A percentile compares a stretch with the other conserved stretches of the same genome.
These are phyloP conservation scores for Exophiala bonariae DNA, from an alignment of 2,329 filamentous ascomycete species.

Conservation along the genomic window DNA sequence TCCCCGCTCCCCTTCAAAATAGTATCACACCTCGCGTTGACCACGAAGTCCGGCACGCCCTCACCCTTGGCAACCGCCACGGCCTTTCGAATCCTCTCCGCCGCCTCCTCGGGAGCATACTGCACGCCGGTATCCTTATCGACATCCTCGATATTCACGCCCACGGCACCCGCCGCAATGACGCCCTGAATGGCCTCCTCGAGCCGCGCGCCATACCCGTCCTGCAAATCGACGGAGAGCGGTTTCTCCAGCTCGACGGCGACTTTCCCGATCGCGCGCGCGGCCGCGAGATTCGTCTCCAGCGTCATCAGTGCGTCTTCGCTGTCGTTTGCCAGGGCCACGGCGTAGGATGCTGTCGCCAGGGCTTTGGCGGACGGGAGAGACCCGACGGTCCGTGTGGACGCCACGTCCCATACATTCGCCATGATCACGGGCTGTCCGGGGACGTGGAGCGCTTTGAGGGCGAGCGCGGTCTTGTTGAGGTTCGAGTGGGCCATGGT, in stretches of 20 bases:
- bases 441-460: conserved; percentile 52
- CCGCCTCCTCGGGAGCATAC: conserved; percentile 38
- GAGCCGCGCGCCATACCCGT: conserved; percentile 57
- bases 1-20: conserved; percentile 37
- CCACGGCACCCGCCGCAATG: conserved; percentile 55
- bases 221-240: conserved; percentile 60
- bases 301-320: conserved; percentile 52
- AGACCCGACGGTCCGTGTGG: conserved; percentile 46
- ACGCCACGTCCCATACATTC: conserved; percentile 57
- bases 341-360: conserved; percentile 53
- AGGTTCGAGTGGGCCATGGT: too few species aligned
- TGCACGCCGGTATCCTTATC: conserved; percentile 34
- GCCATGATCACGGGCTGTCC: conserved; percentile 54
- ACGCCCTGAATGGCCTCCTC: conserved; percentile 46
- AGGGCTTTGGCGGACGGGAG: conserved; percentile 41
- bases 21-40: conserved; percentile 62
- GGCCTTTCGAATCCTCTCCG: conserved; percentile 51
- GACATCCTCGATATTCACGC: conserved; percentile 61
- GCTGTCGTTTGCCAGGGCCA: conserved; percentile 48
- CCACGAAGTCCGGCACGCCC: conserved; percentile 57
- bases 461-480: conserved; percentile 27
- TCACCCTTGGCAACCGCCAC: conserved; percentile 45
- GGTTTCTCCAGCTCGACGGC: conserved; percentile 45
- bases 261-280: conserved; percentile 42
- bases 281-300: conserved; percentile 48